phyloP scores from a whole-genome alignment of 1,284 basidiomycete species.

The Melampsora larici-populina region DNA sequence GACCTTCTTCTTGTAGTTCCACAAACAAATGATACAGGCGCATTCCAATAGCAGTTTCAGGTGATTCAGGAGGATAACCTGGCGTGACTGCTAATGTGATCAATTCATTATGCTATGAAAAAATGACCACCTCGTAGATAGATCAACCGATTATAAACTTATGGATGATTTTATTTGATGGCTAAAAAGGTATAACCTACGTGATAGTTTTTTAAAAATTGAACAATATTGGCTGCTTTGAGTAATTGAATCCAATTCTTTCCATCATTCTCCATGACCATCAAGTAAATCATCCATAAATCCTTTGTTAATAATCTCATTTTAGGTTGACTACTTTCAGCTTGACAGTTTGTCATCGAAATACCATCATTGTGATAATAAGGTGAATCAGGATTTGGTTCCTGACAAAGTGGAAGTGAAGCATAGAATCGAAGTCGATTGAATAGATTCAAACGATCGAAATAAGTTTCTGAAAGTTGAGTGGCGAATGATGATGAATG shows the following conservation, averaged over 20 bases:
- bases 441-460: conserved; percentile 47
- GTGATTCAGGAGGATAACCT: conserved; percentile 49
- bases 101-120: conserved; percentile 43
- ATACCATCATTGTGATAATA: not conserved
- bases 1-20: conserved; percentile 45
- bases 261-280: conserved; percentile 34
- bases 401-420: conserved; percentile 27
- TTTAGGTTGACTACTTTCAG: not conserved
- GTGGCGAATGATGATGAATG: not conserved
- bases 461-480: conserved; percentile 48
- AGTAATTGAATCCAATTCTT: conserved; percentile 24
- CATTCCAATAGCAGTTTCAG: conserved; percentile 49
- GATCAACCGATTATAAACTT: not conserved
- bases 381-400: not conserved
- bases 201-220: conserved; percentile 19
- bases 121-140: too few species aligned
- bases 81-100: conserved; percentile 46
- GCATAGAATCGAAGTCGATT: conserved; percentile 47
- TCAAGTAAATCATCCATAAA: conserved; percentile 28
- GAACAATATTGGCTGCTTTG: conserved; percentile 8
- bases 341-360: not conserved
- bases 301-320: conserved; percentile 11
- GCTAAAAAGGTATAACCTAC: not conserved
- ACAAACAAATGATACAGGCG: conserved; percentile 50
- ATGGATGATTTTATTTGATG: not conserved